Evolutionary conservation across 1,284 basidiomycete species (phyloP).

Genomic region (Meripilus lineatus): DNA sequence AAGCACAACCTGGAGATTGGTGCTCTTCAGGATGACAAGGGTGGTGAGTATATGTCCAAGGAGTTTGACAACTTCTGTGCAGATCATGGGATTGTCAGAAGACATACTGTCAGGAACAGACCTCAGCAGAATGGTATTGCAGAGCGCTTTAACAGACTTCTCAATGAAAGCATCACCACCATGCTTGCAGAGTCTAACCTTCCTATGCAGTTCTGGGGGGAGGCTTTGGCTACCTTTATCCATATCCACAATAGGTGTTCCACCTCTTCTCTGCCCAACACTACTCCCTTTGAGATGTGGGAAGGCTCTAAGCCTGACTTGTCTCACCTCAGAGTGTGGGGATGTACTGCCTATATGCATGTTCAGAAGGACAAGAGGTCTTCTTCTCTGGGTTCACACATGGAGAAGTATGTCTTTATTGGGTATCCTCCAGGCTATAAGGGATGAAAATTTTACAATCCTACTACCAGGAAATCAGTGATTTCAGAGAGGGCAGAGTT

Average conservation of each 20-base stretch:
- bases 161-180: conserved; percentile 13
- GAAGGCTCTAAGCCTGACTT: conserved; percentile 9
- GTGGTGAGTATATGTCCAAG: conserved; percentile 24
- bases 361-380: conserved; percentile 26
- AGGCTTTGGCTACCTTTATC: conserved; percentile 17
- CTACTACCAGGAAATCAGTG: conserved; percentile 15
- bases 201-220: conserved; percentile 22
- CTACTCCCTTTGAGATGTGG: conserved; percentile 15
- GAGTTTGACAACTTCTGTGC: conserved; percentile 20
- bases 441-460: conserved; percentile 30
- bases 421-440: conserved; percentile 28
- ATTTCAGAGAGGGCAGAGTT: conserved; percentile 24
- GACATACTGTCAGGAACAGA: conserved; percentile 21
- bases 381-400: conserved; percentile 24
- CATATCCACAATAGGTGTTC: conserved; percentile 21
- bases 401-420: conserved; percentile 30
- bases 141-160: conserved; percentile 24
- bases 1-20: conserved; percentile 19
- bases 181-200: conserved; percentile 20
- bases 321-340: conserved; percentile 12
- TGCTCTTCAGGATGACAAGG: conserved; percentile 26
- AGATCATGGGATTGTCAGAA: conserved; percentile 22
- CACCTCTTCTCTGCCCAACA: conserved; percentile 13
- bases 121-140: conserved; percentile 32
- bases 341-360: conserved; percentile 30